A percentile compares a stretch with the other conserved stretches of the same genome.
Evolutionary conservation across 495 filamentous ascomycete species (phyloP).

Genomic region (Neurospora sp.): DNA sequence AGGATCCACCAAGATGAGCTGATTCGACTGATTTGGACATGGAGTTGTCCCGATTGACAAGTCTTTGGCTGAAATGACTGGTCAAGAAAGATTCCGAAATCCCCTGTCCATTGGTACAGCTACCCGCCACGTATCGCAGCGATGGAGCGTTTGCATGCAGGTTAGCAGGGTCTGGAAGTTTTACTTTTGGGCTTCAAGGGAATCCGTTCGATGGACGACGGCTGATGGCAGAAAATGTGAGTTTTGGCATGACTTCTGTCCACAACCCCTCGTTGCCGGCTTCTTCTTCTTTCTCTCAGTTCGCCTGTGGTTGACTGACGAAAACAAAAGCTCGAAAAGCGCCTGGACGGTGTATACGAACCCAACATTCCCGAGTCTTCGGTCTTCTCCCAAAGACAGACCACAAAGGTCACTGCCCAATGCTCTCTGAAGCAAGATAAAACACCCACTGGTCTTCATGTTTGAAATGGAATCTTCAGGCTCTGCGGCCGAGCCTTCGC

Average conservation of each 20-base stretch:
- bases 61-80: neutral
- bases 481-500: neutral
- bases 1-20: neutral
- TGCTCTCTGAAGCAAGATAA: neutral
- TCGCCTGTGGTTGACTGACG: neutral
- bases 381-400: neutral
- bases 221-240: neutral
- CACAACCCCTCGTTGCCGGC: neutral
- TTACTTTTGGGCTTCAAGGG: neutral
- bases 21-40: neutral
- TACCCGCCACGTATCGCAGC: neutral
- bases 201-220: neutral
- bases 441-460: neutral
- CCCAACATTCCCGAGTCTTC: neutral
- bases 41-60: neutral
- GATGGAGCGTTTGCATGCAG: neutral
- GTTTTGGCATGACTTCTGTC: neutral
- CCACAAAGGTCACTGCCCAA: neutral
- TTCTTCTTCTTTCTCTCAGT: neutral
- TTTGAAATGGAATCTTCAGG: neutral
- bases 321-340: neutral
- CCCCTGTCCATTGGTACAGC: neutral
- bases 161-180: neutral
- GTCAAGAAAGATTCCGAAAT: neutral
- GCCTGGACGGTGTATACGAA: neutral